Evolutionary conservation across 2,329 filamentous ascomycete genomes (phyloP).

Genomic region (Teratosphaeria viscida): DNA sequence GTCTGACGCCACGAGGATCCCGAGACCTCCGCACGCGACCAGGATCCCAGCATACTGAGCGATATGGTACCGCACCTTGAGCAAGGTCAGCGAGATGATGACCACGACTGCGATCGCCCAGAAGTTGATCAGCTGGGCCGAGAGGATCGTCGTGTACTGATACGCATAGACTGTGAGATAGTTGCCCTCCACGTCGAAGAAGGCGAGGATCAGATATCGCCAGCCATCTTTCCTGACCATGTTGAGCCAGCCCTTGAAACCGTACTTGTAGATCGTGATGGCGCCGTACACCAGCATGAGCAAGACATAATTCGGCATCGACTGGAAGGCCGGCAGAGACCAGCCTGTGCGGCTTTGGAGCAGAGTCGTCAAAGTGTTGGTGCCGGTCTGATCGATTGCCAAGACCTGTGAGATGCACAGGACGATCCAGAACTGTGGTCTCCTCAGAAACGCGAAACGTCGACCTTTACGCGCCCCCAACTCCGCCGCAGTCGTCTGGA

Average conservation of each 20-base stretch:
- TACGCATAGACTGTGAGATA: constrained; percentile 97
- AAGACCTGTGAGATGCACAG: constrained; percentile 66
- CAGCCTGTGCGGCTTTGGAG: constrained; percentile 53
- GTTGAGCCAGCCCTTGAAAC: constrained; percentile 56
- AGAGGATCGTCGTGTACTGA: constrained; percentile 81
- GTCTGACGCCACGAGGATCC: constrained; percentile 75
- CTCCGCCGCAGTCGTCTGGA: constrained; percentile 30
- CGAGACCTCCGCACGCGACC: constrained; percentile 83
- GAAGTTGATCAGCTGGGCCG: constrained; percentile 93
- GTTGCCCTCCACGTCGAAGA: constrained; percentile 92
- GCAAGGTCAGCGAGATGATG: constrained; percentile 66
- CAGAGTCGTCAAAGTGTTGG: constrained; percentile 79
- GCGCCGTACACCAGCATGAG: constrained; percentile 73
- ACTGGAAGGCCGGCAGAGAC: constrained; percentile 89
- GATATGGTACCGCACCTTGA: constrained; percentile 80
- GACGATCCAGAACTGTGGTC: constrained; percentile 79
- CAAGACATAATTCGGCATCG: constrained; percentile 86
- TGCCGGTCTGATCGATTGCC: constrained; percentile 80
- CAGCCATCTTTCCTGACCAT: constrained; percentile 65
- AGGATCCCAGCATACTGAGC: constrained; percentile 80
- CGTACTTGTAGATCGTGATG: constrained; percentile 69
- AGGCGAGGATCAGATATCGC: constrained; percentile 88
- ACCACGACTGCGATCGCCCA: constrained; percentile 96
- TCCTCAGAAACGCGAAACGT: constrained; percentile 62
- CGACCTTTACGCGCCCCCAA: constrained; percentile 34